A percentile compares a stretch with the other conserved stretches of the same genome.
These are phyloP conservation scores for Podila minutissima DNA, from an alignment of 192 early-diverging fungal genomes.

Conservation along the genomic window DNA sequence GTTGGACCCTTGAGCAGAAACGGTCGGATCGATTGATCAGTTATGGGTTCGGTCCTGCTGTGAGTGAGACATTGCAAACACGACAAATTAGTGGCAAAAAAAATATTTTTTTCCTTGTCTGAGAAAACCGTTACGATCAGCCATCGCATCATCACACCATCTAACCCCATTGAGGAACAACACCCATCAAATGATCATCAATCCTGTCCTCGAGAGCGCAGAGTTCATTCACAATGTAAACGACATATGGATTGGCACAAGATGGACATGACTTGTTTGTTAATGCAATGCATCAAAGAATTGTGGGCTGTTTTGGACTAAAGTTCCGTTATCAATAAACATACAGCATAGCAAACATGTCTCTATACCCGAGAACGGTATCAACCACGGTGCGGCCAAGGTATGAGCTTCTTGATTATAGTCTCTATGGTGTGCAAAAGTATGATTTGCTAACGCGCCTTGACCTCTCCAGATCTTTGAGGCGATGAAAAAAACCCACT, in stretches of 20 bases:
- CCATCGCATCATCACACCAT: not conserved
- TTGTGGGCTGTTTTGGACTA: no score
- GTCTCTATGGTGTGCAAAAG: not conserved
- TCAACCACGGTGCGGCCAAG: slow-evolving; percentile 57
- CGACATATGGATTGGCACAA: not conserved
- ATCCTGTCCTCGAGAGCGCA: slow-evolving; percentile 64
- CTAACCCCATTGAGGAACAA: not conserved
- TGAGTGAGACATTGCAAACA: not conserved
- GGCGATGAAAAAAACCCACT: slow-evolving; percentile 64
- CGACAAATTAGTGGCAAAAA: not conserved
- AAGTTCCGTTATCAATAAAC: not conserved
- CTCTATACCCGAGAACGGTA: slow-evolving; percentile 61
- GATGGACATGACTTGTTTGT: not conserved
- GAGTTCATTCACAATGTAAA: slow-evolving; percentile 62
- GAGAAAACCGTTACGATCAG: not conserved
- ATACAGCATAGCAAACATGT: slow-evolving; percentile 68
- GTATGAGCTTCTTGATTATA: slow-evolving; percentile 28
- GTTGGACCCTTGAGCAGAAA: no score
- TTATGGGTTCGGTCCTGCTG: no score
- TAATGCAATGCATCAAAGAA: no score
- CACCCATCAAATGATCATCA: slow-evolving; percentile 30
- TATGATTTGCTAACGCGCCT: not conserved
- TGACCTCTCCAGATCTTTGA: slow-evolving; percentile 56
- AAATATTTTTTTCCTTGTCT: not conserved
- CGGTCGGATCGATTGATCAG: no score